These are phyloP conservation scores for Sclerotinia minor DNA, from an alignment of 2,329 filamentous ascomycete species.

Conservation along the genomic window DNA sequence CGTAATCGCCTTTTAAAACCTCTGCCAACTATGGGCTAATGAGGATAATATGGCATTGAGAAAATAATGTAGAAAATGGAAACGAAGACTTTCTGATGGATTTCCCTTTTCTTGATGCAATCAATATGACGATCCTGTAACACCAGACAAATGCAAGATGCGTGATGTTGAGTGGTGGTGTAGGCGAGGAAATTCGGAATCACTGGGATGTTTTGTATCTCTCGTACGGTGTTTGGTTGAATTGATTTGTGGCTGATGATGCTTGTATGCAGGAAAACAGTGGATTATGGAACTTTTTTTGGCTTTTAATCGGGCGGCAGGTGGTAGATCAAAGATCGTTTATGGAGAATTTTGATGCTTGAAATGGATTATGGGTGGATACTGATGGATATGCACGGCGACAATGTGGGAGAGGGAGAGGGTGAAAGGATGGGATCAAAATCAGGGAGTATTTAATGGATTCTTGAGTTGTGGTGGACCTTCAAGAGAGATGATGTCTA, in stretches of 20 bases:
- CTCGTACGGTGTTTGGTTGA: background rate
- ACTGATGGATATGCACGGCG: background rate
- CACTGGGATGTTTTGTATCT: slow-evolving; percentile 8
- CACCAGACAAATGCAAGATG: background rate
- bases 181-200: slow-evolving; percentile 27
- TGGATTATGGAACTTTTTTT: slow-evolving; percentile 3
- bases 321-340: background rate
- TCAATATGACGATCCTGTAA: background rate
- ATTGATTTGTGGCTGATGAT: slow-evolving; percentile 11
- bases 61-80: slow-evolving; percentile 23
- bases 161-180: slow-evolving; percentile 25
- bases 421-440: no score
- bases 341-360: slow-evolving; percentile 6
- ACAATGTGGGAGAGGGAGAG: background rate
- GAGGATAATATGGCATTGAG: slow-evolving; percentile 39
- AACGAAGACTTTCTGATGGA: background rate
- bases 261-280: slow-evolving; percentile 16
- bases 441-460: background rate
- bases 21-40: slow-evolving; percentile 42
- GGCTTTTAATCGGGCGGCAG: background rate
- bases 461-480: background rate
- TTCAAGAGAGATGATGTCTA: background rate
- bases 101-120: background rate
- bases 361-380: slow-evolving; percentile 6
- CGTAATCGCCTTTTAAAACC: slow-evolving; percentile 30